Evolutionary conservation across 768 basidiomycete genomes (phyloP), one percentile per base, ranked within the genome.

Genomic region (Mycena rebaudengoi): DNA sequence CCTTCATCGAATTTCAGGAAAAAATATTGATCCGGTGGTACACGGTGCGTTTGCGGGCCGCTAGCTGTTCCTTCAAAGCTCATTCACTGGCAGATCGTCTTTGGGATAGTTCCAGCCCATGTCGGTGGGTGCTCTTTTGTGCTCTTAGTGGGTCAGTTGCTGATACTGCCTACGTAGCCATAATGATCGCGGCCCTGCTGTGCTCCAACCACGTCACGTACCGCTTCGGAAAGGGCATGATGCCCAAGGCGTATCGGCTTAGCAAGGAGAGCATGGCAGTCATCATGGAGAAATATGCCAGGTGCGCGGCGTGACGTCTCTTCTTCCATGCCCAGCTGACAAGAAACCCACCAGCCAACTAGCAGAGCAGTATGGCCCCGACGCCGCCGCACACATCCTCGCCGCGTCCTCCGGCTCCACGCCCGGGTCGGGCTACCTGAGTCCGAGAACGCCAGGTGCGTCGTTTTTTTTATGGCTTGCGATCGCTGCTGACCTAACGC

Each of bases 131-230:
- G 21, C 7, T 20, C 20, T n/a, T 35, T n/a, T 46, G 32, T 12
- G 11, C 23, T 35, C 8, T 5, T 29, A 29, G 14, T 30, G 7
- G 4, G n/a, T 6, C 35, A n/a, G 20, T 25, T 6, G 7, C 30
- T 18, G 30, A 14, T n/a, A 59, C 33, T 39, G 18, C 29, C 28
- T 25, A 25, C 12, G 28, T 23, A 62, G 60, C 30, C 13, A 20
- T 89, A 69, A 93, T 93, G 75, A 43, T 92, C 61, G 77, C 83
- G 0, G 88, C 82, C 2, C 77, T 94, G 43, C 75, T 94, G 40
- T 95, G 91, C 76, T 87, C 88, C 7, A 92, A 92, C 76, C 92
- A 94, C 69, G 87, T 95, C 75, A 94, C 92, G 41, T 94, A 94
- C 70, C 80, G 92, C 41, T 94, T 95, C 74, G 92, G 92, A 0